Evolutionary conservation across 495 filamentous ascomycete genomes (phyloP).

Genomic region (Hypoxylon intermedium): DNA sequence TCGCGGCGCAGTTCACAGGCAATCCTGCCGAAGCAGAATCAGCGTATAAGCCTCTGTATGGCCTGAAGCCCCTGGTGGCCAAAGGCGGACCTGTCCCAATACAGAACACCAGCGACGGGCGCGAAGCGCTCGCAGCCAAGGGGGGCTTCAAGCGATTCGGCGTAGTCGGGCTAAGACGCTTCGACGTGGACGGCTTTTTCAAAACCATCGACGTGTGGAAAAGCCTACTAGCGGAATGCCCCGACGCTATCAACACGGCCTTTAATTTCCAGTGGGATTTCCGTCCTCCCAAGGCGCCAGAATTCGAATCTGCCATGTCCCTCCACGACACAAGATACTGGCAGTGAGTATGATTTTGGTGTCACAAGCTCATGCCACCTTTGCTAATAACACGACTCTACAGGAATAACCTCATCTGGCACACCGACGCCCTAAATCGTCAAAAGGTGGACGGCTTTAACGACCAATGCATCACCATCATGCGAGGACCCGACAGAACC

Average conservation of each 20-base stretch:
- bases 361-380: background rate
- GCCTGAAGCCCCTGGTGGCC: background rate
- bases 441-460: background rate
- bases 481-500: background rate
- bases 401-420: background rate
- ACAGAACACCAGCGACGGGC: background rate
- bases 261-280: slow-evolving; percentile 2
- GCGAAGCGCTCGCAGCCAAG: background rate
- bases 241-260: slow-evolving; percentile 1
- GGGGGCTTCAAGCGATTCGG: background rate
- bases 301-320: background rate
- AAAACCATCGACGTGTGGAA: background rate
- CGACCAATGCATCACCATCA: background rate
- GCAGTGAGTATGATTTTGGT: background rate
- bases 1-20: background rate
- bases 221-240: background rate
- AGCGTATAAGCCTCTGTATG: background rate
- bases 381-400: background rate
- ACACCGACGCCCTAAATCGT: background rate
- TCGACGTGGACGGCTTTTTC: background rate
- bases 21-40: background rate
- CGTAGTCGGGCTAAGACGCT: background rate
- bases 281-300: background rate
- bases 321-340: background rate
- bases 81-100: background rate